Percentiles rank a stretch among this genome's conserved stretches.
Evolutionary conservation across 495 filamentous ascomycete species (phyloP).

Genomic region (Penicillium subrubescens): DNA sequence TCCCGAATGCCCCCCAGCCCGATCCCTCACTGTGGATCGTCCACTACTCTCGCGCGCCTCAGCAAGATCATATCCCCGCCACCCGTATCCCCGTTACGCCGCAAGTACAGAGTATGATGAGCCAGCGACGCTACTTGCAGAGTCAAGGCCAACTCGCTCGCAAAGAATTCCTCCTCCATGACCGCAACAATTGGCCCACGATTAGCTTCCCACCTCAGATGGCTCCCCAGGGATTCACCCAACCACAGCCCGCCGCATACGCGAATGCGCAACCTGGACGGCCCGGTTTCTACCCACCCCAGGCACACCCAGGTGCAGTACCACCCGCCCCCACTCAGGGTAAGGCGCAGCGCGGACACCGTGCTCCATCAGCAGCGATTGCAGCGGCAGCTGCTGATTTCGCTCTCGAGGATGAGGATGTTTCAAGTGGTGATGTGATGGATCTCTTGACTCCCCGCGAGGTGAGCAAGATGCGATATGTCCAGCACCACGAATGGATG

Average conservation of each 20-base stretch:
- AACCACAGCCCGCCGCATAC: constrained; percentile 24
- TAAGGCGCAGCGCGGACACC: constrained; percentile 44
- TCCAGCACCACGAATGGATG: constrained; percentile 98
- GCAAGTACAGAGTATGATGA: constrained; percentile 61
- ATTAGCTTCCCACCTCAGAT: constrained; percentile 67
- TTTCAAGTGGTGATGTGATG: constrained; percentile 79
- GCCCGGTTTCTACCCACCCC: constrained; percentile 44
- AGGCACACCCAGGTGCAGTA: constrained; percentile 32
- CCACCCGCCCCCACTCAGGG: constrained; percentile 30
- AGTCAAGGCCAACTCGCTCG: constrained; percentile 77
- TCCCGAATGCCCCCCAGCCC: constrained; percentile 61
- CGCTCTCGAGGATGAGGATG: constrained; percentile 82
- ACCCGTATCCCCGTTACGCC: constrained; percentile 61
- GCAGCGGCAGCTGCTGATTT: constrained; percentile 50
- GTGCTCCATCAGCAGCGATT: constrained; percentile 38
- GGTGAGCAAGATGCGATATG: constrained; percentile 79
- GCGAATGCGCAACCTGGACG: constrained; percentile 25
- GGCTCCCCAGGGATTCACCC: constrained; percentile 42
- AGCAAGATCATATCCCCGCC: constrained; percentile 66
- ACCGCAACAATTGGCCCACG: constrained; percentile 84
- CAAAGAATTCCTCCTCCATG: constrained; percentile 92
- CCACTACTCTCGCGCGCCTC: constrained; percentile 82
- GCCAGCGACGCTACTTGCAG: constrained; percentile 69
- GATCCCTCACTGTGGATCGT: constrained; percentile 90
- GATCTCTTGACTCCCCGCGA: constrained; percentile 87